Evolutionary conservation across 2,329 filamentous ascomycete species (phyloP), one percentile per base, ranked within the genome.

Genomic region (Cladophialophora carrionii): DNA sequence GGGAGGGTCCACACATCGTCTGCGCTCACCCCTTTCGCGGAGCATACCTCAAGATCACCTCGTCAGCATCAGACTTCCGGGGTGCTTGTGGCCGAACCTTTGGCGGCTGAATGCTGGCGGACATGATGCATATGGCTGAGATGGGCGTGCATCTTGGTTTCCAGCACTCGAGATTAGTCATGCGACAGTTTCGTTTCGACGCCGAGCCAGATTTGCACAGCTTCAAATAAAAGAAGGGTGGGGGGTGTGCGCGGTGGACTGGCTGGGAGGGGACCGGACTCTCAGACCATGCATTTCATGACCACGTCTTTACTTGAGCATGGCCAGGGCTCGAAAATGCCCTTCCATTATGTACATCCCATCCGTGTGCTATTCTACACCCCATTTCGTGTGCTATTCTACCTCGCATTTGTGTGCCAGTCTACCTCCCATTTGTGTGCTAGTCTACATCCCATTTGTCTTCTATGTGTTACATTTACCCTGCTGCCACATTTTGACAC

Each of bases 401-500:
- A 55, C 49, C 37, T 31, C 51, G 49, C 57, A 65, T 65, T 61
- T 24, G 49, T 61, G 63, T 64, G 61, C 61, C 54, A 54, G 41
- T 60, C 62, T 60, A 64, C 62, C 9, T 57, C 58, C 46, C 57
- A 64, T 49, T 46, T 52, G 20, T 51, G 63, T 65, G 57, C 63
- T 65, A 37, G 37, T 64, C 37, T 57, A 65, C 31, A 55, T 57
- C 58, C 55, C 51, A 61, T 56, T 56, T 61, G 41, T 51, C 52
- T 62, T 48, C 57, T 65, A 56, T 65, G 43, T 61, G 58, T 41
- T 65, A 61, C 59, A 58, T 61, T 43, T 24, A 48, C 57, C 57
- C 43, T 57, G 41, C 53, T 68, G 66, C 80, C 80, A 83, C 79
- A 82, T 82, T 73, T 77, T 80, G 53, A 82, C 80, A 34, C 75